phyloP scores from a whole-genome alignment of 352 stramenopile species.

The Phytophthora macrochlamydospora region DNA sequence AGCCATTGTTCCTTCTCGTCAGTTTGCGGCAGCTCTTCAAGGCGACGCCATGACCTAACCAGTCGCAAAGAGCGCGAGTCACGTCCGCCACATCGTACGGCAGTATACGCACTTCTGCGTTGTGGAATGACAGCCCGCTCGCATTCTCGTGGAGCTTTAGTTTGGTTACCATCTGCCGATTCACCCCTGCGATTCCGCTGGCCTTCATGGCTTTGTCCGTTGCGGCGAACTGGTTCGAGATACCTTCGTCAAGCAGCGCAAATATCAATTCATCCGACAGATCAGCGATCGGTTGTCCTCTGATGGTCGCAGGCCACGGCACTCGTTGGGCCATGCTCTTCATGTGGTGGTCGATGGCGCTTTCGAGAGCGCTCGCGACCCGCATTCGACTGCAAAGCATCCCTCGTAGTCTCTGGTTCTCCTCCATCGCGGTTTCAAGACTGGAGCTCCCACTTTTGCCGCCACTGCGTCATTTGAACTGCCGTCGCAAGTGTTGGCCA shows the following conservation, averaged over 20 bases:
- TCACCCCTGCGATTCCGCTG: slow-evolving; percentile 8
- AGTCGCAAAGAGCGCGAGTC: slow-evolving; percentile 12
- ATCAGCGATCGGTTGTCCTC: not conserved
- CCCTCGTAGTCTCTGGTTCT: slow-evolving; percentile 28
- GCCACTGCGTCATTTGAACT: no score
- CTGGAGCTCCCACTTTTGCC: no score
- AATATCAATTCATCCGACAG: slow-evolving; percentile 36
- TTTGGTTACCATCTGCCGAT: slow-evolving; percentile 13
- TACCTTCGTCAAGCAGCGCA: slow-evolving; percentile 29
- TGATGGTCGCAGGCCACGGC: slow-evolving; percentile 20
- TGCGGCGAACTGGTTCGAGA: not conserved
- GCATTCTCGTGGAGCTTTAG: slow-evolving; percentile 7
- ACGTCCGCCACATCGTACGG: slow-evolving; percentile 24
- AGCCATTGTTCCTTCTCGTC: slow-evolving; percentile 8
- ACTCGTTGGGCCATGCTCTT: slow-evolving; percentile 23
- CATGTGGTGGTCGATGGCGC: slow-evolving; percentile 27
- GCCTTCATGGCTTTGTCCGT: slow-evolving; percentile 7
- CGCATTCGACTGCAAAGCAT: slow-evolving; percentile 21
- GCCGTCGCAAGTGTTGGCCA: not conserved
- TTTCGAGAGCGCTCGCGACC: slow-evolving; percentile 20
- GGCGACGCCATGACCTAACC: slow-evolving; percentile 9
- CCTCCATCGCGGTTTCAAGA: slow-evolving; percentile 13
- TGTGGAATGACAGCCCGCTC: slow-evolving; percentile 11
- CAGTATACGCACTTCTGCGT: slow-evolving; percentile 22
- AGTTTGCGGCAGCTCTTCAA: slow-evolving; percentile 14